Base-by-base conservation (phyloP, 495 filamentous ascomycete genomes). In the Jackrogersella minutella region DNA sequence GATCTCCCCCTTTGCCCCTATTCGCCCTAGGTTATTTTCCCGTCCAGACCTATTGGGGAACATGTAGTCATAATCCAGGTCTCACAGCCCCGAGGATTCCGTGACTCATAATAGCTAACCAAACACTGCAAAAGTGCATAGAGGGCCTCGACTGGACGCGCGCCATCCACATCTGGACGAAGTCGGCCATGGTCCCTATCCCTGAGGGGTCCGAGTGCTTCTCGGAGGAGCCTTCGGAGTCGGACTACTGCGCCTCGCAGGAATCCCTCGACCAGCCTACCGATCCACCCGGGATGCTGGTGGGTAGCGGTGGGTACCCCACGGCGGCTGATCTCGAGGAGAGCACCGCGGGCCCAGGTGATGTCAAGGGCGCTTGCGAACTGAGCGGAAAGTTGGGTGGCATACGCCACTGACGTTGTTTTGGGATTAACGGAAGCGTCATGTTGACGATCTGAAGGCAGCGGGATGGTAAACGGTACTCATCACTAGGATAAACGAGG, bases 151-250 rank as follows among this genome's bases (percentile, higher is more conserved):
- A 86, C 67, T 84, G 87, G 84, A 76, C 66, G 5, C 66, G 65
- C 3, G 85, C 85, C 9, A 82, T 81, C 40, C 86, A 89, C 75
- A 85, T 90, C 43, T 89, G 87, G 86, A 85, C 83, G 9, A 81
- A 85, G 63, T 77, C 81, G 30, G 87, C 87, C 51, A 84, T 89
- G 79, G 77, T 88, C 1, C 83, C 86, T 14, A 88, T 90, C 54
- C 87, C 86, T 0, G 84, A 86, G 62, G 82, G 84, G 2, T 79
- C 76, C 9, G 81, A 85, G 73, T 64, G 76, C 16, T 73, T 78
- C 58, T 77, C 78, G 17, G 81, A 81, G 39, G 79, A 81, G 44
- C 80, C 80, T 7, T 62, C 63, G 1, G 71, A 62, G 10, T 77
- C 77, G 2, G 77, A 77, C 6, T 79, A 81, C 40, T 69, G 78